A percentile compares a stretch with the other conserved stretches of the same genome.
Conservation (phyloP, 2,329 filamentous ascomycete species). For the Nothopassalora personata region DNA sequence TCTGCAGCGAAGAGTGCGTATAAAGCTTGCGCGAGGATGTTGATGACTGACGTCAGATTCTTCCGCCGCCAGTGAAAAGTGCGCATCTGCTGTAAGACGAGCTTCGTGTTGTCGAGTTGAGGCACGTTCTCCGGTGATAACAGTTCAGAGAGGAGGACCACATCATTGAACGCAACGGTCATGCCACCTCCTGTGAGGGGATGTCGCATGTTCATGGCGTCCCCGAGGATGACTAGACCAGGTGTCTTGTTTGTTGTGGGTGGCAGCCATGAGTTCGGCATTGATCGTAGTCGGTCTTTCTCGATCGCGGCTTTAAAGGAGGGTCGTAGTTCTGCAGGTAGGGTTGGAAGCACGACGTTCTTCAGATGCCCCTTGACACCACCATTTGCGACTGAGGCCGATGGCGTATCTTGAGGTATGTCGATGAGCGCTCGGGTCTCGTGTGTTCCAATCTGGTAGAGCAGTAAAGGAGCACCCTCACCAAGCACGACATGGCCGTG, state of each 20-base stretch:
- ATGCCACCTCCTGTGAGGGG: slow-evolving; percentile 95
- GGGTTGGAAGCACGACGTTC: slow-evolving; percentile 70
- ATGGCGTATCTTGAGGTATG: slow-evolving; percentile 70
- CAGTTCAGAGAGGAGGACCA: slow-evolving; percentile 67
- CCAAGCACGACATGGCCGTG: slow-evolving; percentile 87
- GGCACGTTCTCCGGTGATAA: slow-evolving; percentile 66
- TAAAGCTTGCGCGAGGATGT: slow-evolving; percentile 92
- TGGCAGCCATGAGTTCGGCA: slow-evolving; percentile 95
- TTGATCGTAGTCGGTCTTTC: slow-evolving; percentile 71
- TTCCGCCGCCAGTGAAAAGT: slow-evolving; percentile 86
- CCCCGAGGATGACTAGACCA: slow-evolving; percentile 77
- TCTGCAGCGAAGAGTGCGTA: slow-evolving; percentile 88
- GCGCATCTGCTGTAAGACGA: slow-evolving; percentile 63
- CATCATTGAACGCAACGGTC: slow-evolving; percentile 96
- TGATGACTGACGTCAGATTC: slow-evolving; percentile 77
- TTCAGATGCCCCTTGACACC: slow-evolving; percentile 80
- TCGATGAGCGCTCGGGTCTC: slow-evolving; percentile 90
- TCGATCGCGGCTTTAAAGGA: slow-evolving; percentile 72
- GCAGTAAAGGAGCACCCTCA: slow-evolving; percentile 69
- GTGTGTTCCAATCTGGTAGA: slow-evolving; percentile 95
- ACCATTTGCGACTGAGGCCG: slow-evolving; percentile 66
- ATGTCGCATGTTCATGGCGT: slow-evolving; percentile 99
- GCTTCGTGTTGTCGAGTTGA: slow-evolving; percentile 59
- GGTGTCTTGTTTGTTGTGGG: slow-evolving; percentile 65
- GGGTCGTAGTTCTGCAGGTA: slow-evolving; percentile 67